Evolutionary conservation across 108 stramenopile genomes (phyloP).

Genomic region (Pseudonitzschia multistriata): DNA sequence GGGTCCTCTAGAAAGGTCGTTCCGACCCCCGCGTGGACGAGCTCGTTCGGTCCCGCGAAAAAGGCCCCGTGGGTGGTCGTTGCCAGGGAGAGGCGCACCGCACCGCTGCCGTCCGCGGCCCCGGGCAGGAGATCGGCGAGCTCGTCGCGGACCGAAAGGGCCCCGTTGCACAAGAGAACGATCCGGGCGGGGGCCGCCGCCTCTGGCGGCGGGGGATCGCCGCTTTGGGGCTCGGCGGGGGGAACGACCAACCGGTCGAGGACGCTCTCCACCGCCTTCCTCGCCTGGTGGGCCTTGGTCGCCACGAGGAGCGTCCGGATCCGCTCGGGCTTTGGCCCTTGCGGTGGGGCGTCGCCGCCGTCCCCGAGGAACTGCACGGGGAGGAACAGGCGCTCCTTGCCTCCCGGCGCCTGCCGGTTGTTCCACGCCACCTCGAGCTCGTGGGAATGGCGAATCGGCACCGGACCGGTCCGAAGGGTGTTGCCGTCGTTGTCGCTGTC

Average conservation of each 20-base stretch:
- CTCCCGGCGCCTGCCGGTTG: not conserved
- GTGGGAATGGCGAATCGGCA: too few species aligned
- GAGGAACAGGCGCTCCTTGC: not conserved
- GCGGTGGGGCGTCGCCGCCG: not conserved
- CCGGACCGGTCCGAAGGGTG: too few species aligned
- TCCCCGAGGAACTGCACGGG: not conserved
- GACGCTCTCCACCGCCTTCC: slow-evolving; percentile 34
- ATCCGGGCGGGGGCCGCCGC: slow-evolving; percentile 11
- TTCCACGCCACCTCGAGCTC: not conserved
- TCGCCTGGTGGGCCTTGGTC: slow-evolving; percentile 52
- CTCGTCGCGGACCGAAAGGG: slow-evolving; percentile 50
- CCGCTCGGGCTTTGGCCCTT: not conserved
- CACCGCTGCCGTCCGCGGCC: too few species aligned
- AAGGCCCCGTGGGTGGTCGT: slow-evolving; percentile 54
- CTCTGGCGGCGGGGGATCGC: not conserved
- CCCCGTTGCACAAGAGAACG: slow-evolving; percentile 52
- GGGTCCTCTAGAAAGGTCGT: slow-evolving; percentile 26
- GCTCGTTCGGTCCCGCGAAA: slow-evolving; percentile 17
- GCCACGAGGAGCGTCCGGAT: slow-evolving; percentile 48
- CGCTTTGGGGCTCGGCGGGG: not conserved
- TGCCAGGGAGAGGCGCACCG: slow-evolving; percentile 24
- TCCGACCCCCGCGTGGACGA: slow-evolving; percentile 53
- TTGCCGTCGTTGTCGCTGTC: not conserved
- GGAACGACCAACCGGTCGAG: slow-evolving; percentile 8
- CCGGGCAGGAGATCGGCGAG: slow-evolving; percentile 9